Percentiles rank a stretch among this genome's conserved stretches.
These are phyloP conservation scores for Delitschia confertaspora DNA, from an alignment of 495 filamentous ascomycete species.

Conservation along the genomic window DNA sequence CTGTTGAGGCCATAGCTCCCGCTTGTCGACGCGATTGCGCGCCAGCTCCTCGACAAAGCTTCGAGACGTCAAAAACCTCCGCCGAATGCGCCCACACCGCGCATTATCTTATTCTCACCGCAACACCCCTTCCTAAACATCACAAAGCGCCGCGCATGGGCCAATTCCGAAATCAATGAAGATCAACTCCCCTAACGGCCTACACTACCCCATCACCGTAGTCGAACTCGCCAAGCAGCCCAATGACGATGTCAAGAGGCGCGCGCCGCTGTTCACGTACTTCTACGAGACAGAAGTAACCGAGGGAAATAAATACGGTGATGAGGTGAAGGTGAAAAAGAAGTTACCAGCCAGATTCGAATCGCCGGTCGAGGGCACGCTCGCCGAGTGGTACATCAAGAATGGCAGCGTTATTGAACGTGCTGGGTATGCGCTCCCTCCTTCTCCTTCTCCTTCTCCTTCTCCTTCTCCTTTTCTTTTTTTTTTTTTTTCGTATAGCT, in stretches of 20 bases:
- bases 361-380: constrained; percentile 67
- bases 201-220: constrained; percentile 94
- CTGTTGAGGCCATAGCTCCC: no score
- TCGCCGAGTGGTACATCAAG: constrained; percentile 65
- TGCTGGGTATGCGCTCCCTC: constrained; percentile 15
- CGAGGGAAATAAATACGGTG: constrained; percentile 62
- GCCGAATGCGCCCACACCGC: constrained; percentile 15
- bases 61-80: background rate
- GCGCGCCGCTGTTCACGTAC: constrained; percentile 74
- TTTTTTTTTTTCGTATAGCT: no score
- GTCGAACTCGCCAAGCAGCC: constrained; percentile 70
- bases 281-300: constrained; percentile 66
- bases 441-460: constrained; percentile 18
- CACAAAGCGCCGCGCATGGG: constrained; percentile 17
- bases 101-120: constrained; percentile 3
- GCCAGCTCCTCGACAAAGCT: constrained; percentile 8
- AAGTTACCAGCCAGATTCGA: constrained; percentile 69
- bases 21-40: no score
- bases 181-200: constrained; percentile 44
- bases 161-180: constrained; percentile 33
- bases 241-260: constrained; percentile 63
- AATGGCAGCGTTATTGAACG: constrained; percentile 58
- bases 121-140: constrained; percentile 12
- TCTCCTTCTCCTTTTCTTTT: no score
- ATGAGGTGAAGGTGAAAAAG: constrained; percentile 57